Percentiles rank a stretch among this genome's conserved stretches.
Conservation (phyloP, 116 monocot genomes). For the Posidonia oceanica region DNA sequence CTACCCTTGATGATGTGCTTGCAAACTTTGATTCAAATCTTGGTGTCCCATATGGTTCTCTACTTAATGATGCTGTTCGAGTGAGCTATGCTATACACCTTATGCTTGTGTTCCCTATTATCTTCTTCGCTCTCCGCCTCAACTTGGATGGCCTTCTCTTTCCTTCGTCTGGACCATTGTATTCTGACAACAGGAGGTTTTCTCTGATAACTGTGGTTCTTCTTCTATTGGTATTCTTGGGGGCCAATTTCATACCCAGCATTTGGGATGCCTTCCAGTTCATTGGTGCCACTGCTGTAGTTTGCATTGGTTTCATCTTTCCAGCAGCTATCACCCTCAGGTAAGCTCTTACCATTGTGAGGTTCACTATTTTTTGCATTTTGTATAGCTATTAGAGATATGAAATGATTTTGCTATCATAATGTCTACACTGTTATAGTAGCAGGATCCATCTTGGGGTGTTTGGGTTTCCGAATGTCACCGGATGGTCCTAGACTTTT, state of each 20-base stretch:
- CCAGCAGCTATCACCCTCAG: slow-evolving; percentile 53
- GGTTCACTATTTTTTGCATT: too few relatives aligned
- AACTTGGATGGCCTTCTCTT: slow-evolving; percentile 64
- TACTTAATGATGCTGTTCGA: slow-evolving; percentile 44
- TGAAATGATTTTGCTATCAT: too few relatives aligned
- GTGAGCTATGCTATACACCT: slow-evolving; percentile 62
- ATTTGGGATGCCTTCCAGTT: slow-evolving; percentile 87
- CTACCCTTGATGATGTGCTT: slow-evolving; percentile 60
- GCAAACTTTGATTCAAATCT: slow-evolving; percentile 61
- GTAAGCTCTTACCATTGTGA: slow-evolving; percentile 12
- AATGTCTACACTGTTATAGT: too few relatives aligned
- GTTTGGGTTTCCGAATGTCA: too few relatives aligned
- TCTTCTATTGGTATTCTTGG: slow-evolving; percentile 29
- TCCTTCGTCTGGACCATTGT: slow-evolving; percentile 29
- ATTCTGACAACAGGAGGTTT: slow-evolving; percentile 41
- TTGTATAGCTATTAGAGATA: too few relatives aligned
- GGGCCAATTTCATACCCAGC: slow-evolving; percentile 61
- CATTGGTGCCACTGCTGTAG: slow-evolving; percentile 70
- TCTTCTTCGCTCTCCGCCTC: slow-evolving; percentile 51
- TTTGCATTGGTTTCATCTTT: slow-evolving; percentile 66
- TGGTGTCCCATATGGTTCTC: slow-evolving; percentile 39
- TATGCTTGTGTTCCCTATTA: slow-evolving; percentile 74
- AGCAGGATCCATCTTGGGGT: too few relatives aligned
- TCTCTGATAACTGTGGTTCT: slow-evolving; percentile 22
- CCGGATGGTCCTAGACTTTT: too few relatives aligned